These are phyloP conservation scores for Termitomyces sp. DNA, from an alignment of 768 basidiomycete species.

Conservation along the genomic window DNA sequence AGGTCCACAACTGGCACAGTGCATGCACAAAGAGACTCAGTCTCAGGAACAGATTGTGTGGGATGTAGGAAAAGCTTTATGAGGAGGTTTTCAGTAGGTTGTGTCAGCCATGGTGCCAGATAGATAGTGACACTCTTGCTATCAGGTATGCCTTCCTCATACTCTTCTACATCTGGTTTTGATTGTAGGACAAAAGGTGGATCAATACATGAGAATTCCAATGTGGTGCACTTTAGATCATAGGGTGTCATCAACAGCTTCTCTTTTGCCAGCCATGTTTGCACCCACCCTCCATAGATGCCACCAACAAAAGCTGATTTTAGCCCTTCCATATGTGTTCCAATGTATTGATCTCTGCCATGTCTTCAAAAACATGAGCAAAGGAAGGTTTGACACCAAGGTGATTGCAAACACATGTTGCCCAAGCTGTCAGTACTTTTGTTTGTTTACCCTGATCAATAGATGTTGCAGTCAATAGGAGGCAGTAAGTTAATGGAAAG, in stretches of 20 bases:
- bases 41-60: not conserved
- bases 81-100: not conserved
- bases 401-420: too few relatives aligned
- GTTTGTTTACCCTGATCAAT: too few relatives aligned
- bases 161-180: constrained; percentile 17
- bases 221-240: constrained; percentile 14
- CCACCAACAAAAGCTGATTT: too few relatives aligned
- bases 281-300: too few relatives aligned
- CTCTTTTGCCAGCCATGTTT: too few relatives aligned
- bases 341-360: too few relatives aligned
- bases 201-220: constrained; percentile 20
- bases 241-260: constrained; percentile 9
- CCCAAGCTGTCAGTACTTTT: too few relatives aligned
- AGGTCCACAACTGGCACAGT: not conserved
- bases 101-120: not conserved
- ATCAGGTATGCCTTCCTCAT: constrained; percentile 27
- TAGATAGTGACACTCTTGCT: not conserved
- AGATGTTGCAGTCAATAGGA: too few relatives aligned
- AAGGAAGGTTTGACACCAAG: too few relatives aligned
- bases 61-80: not conserved
- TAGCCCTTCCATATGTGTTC: too few relatives aligned
- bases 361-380: too few relatives aligned
- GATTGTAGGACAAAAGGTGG: constrained; percentile 16
- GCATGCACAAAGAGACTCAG: not conserved
- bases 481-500: too few relatives aligned